A percentile compares a stretch with the other conserved stretches of the same genome.
phyloP scores from a whole-genome alignment of 192 early-diverging fungal genomes.

The Coemansia sp. region DNA sequence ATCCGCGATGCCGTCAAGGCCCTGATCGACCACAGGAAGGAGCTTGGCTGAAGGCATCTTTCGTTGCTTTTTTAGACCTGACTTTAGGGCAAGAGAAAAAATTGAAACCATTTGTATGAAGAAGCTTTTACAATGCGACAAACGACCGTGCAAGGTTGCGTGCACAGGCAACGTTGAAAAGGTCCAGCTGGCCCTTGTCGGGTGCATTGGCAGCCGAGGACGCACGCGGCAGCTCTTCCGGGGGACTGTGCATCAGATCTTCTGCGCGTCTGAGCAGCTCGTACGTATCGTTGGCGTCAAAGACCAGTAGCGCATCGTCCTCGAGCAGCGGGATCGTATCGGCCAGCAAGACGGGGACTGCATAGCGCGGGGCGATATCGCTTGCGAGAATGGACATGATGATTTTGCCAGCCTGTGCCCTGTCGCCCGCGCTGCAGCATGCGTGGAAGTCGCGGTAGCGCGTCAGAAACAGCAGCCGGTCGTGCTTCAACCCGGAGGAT shows the following conservation, averaged over 20 bases:
- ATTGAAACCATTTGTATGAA: too few relatives aligned
- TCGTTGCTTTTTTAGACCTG: too few relatives aligned
- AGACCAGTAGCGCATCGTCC: constrained; percentile 60
- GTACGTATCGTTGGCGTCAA: constrained; percentile 59
- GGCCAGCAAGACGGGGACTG: constrained; percentile 57
- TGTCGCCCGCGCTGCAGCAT: constrained; percentile 40
- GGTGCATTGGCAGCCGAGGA: not conserved
- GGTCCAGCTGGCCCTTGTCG: constrained; percentile 22
- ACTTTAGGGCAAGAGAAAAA: too few relatives aligned
- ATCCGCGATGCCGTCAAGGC: constrained; percentile 70
- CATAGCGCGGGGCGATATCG: constrained; percentile 59
- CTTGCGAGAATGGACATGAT: constrained; percentile 54
- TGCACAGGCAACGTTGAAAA: constrained; percentile 46
- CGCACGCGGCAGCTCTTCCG: not conserved
- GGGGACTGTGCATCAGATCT: constrained; percentile 36
- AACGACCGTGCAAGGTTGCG: constrained; percentile 50
- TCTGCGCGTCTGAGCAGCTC: constrained; percentile 72
- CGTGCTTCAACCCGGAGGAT: constrained; percentile 25
- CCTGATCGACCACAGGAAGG: constrained; percentile 46
- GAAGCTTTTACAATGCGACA: constrained; percentile 10
- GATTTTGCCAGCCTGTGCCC: constrained; percentile 41
- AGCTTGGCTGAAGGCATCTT: constrained; percentile 21
- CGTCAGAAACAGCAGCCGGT: constrained; percentile 58
- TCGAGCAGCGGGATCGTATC: constrained; percentile 68
- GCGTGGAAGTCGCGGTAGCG: constrained; percentile 65